Conservation (phyloP, 1,139 yeast genomes). For the Pichia sp. region DNA sequence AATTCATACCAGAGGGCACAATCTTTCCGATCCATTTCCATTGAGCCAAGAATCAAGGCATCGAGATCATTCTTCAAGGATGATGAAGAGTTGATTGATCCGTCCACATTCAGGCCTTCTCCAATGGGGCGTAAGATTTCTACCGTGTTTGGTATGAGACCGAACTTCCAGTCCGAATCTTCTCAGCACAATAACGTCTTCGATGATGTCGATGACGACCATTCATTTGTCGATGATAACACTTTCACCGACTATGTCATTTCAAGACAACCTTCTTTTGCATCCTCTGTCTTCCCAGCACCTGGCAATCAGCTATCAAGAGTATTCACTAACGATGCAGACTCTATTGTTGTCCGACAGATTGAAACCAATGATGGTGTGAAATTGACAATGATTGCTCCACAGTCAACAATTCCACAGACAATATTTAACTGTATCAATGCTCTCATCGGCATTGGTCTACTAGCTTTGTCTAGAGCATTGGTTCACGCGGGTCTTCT, state of each 20-base stretch:
- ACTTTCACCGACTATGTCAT: conserved; percentile 20
- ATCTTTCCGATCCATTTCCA: conserved; percentile 48
- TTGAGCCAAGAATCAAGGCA: conserved; percentile 39
- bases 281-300: conserved; percentile 13
- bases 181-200: conserved; percentile 14
- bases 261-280: conserved; percentile 17
- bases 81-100: conserved; percentile 61
- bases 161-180: conserved; percentile 23
- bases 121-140: conserved; percentile 59
- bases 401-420: conserved; percentile 86
- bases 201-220: conserved; percentile 33
- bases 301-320: conserved; percentile 16
- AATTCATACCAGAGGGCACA: conserved; percentile 76
- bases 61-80: conserved; percentile 45
- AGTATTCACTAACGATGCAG: conserved; percentile 20
- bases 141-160: conserved; percentile 32
- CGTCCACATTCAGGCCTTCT: conserved; percentile 64
- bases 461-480: conserved; percentile 78
- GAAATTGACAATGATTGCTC: conserved; percentile 69
- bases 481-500: conserved; percentile 77
- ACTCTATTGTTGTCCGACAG: conserved; percentile 34
- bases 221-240: conserved; percentile 25
- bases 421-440: conserved; percentile 85
- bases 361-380: conserved; percentile 71
- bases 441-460: conserved; percentile 80